A percentile compares a stretch with the other conserved stretches of the same genome.
These are phyloP conservation scores for Lolium rigidum DNA, from an alignment of 176 grass and related monocot genomes.

Conservation along the genomic window DNA sequence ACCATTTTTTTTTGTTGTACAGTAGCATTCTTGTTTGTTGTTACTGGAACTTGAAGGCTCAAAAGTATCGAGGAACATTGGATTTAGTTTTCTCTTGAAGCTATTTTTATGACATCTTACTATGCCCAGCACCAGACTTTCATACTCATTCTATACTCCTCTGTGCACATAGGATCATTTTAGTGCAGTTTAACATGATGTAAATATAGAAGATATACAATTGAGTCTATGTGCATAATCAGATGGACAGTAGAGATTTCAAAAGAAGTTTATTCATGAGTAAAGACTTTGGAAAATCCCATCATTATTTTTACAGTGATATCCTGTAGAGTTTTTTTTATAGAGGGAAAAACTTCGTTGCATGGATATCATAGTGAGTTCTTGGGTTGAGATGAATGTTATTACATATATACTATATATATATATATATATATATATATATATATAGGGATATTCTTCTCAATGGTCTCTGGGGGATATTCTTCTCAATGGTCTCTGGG, in stretches of 20 bases:
- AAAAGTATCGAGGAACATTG: background rate
- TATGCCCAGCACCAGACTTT: background rate
- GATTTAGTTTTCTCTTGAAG: background rate
- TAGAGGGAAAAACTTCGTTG: background rate
- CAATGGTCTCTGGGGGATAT: background rate
- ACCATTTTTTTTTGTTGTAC: background rate
- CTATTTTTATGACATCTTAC: slow-evolving; percentile 1
- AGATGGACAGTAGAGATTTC: background rate
- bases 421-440: too few species aligned
- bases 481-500: background rate
- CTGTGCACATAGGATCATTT: background rate
- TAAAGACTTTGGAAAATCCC: too few species aligned
- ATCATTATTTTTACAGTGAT: too few species aligned
- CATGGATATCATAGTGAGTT: background rate
- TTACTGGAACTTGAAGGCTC: slow-evolving; percentile 3
- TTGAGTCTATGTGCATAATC: background rate
- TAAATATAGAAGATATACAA: background rate
- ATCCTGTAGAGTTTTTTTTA: background rate
- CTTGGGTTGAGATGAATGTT: background rate
- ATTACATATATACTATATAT: background rate
- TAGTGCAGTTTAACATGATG: slow-evolving; percentile 7
- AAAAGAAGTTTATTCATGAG: background rate
- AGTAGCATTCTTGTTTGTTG: background rate
- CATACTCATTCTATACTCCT: background rate
- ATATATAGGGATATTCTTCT: background rate